Evolutionary conservation across 257 asterid genomes (phyloP), one percentile per base, ranked within the genome.

Genomic region (Fraxinus anomala): DNA sequence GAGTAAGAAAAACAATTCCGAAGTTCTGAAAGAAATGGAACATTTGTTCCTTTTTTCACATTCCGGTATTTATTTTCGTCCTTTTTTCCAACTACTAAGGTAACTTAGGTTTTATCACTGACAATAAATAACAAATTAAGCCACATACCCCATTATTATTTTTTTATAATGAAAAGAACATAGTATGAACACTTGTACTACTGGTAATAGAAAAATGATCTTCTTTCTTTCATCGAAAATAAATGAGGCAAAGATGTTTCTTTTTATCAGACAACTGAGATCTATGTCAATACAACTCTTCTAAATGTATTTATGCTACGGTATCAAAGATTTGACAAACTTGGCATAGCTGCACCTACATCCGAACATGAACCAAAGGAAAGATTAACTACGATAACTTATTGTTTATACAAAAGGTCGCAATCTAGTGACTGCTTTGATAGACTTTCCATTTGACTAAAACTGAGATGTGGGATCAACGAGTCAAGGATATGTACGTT

Each of bases 1-100:
- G 12, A 56, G 28, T n/a, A 6, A 47, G 59, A 14, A 16, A 47
- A 47, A 47, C 7, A 47, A 16, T 47, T 47, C 59, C 21, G 0
- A 56, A 49, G 33, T 72, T 74, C 47, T 66, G 36, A 23, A 21
- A 66, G 72, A 76, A 78, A 66, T 39, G 66, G 5, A 3, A 67
- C 66, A 30, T 47, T 47, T 47, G 56, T 14, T 47, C 6, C 17
- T 14, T 47, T 47, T 47, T 47, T 47, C 1, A 47, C 67, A 66
- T 28, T 77, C 37, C 44, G 1, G 24, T 24, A 63, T 23, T 36
- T 36, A 23, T 68, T n/a, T 72, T 33, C 63, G 13, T 40, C 54
- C 8, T 1, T 12, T 6, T 16, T 56, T 56, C 6, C 3, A 56
- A 56, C n/a, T 56, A 7, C 28, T 23, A 56, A 56, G 26, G 66